These are phyloP conservation scores for Ceratobasidium sp. DNA, from an alignment of 1,284 basidiomycete genomes.

Conservation along the genomic window DNA sequence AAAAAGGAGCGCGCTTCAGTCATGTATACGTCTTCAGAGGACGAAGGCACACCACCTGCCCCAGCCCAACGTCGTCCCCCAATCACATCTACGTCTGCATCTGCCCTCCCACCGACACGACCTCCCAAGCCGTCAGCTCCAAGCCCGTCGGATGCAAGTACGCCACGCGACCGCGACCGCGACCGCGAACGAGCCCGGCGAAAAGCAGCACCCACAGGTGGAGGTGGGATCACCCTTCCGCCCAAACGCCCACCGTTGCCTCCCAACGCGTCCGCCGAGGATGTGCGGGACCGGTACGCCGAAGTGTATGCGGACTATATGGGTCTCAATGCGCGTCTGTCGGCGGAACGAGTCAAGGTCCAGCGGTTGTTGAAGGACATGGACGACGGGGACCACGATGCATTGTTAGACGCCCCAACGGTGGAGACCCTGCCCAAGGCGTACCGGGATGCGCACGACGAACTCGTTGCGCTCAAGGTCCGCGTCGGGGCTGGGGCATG, in stretches of 20 bases:
- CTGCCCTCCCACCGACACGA: slow-evolving; percentile 3
- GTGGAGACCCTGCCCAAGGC: slow-evolving; percentile 40
- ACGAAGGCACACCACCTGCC: slow-evolving; percentile 28
- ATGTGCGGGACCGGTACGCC: slow-evolving; percentile 34
- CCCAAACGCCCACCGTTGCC: slow-evolving; percentile 34
- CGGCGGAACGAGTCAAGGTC: slow-evolving; percentile 28
- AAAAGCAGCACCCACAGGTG: slow-evolving; percentile 4
- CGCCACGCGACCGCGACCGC: slow-evolving; percentile 22
- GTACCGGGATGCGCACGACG: slow-evolving; percentile 39
- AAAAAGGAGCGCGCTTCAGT: slow-evolving; percentile 40
- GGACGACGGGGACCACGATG: slow-evolving; percentile 27
- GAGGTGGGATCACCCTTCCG: slow-evolving; percentile 10
- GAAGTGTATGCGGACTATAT: slow-evolving; percentile 36
- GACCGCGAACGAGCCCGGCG: slow-evolving; percentile 32
- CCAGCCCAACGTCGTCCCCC: slow-evolving; percentile 12
- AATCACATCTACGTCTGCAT: background rate
- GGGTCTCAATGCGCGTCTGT: slow-evolving; percentile 1
- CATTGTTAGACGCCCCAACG: slow-evolving; percentile 2
- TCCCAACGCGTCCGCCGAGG: slow-evolving; percentile 12
- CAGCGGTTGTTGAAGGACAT: slow-evolving; percentile 29
- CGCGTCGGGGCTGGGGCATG: slow-evolving; percentile 5
- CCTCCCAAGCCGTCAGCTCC: slow-evolving; percentile 14
- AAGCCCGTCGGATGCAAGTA: slow-evolving; percentile 23
- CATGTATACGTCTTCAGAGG: slow-evolving; percentile 37
- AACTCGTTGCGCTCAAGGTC: slow-evolving; percentile 29